Conservation (phyloP, 1,284 basidiomycete genomes). For the Chalciporus sp. region DNA sequence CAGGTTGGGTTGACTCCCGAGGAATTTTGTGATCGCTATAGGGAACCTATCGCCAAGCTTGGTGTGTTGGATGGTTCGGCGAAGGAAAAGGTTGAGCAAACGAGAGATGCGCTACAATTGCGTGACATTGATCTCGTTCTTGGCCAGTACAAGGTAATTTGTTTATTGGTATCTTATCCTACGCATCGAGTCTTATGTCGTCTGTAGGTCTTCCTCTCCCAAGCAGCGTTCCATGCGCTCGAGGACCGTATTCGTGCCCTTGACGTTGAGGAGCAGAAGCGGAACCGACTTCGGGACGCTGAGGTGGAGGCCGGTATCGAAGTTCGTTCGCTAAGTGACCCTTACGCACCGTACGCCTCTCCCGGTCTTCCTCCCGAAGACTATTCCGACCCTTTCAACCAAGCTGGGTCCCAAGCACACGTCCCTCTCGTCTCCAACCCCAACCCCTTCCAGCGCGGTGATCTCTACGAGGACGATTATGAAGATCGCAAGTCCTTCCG, state of each 20-base stretch:
- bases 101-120: slow-evolving; percentile 65
- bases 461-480: slow-evolving; percentile 73
- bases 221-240: slow-evolving; percentile 84
- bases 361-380: slow-evolving; percentile 46
- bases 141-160: slow-evolving; percentile 71
- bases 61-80: slow-evolving; percentile 53
- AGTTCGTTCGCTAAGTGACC: slow-evolving; percentile 69
- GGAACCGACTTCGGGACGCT: slow-evolving; percentile 72
- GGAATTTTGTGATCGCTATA: slow-evolving; percentile 89
- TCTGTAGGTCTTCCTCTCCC: slow-evolving; percentile 85
- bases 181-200: slow-evolving; percentile 13
- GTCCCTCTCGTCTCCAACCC: slow-evolving; percentile 80
- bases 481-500: slow-evolving; percentile 78
- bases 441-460: slow-evolving; percentile 73
- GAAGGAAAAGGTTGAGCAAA: slow-evolving; percentile 58
- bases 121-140: slow-evolving; percentile 77
- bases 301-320: slow-evolving; percentile 77
- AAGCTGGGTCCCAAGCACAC: slow-evolving; percentile 52
- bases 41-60: slow-evolving; percentile 53
- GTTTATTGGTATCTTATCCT: not conserved
- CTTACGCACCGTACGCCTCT: slow-evolving; percentile 72
- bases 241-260: slow-evolving; percentile 85
- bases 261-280: slow-evolving; percentile 84
- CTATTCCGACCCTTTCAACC: slow-evolving; percentile 52
- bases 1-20: slow-evolving; percentile 86